These are phyloP conservation scores for Globisporangium acanthophoron DNA, from an alignment of 352 stramenopile genomes.

Conservation along the genomic window DNA sequence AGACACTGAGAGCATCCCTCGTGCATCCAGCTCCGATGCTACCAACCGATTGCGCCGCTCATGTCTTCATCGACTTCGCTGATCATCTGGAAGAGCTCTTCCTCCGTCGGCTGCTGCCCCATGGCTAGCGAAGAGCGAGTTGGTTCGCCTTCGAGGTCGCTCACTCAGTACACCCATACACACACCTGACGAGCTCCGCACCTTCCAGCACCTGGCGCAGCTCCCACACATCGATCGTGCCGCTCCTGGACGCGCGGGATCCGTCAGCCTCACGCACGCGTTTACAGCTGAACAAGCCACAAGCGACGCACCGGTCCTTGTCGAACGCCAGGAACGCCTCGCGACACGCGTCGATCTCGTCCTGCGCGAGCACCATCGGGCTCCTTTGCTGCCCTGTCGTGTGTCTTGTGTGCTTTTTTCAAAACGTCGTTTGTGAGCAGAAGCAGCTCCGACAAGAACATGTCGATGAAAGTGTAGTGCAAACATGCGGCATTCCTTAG, in stretches of 20 bases:
- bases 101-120: slow-evolving; percentile 96
- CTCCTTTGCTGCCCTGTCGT: not conserved
- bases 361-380: slow-evolving; percentile 87
- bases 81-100: slow-evolving; percentile 98
- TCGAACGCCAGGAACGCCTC: slow-evolving; percentile 97
- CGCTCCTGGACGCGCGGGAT: slow-evolving; percentile 36
- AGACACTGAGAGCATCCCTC: not conserved
- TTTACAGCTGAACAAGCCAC: too few species aligned
- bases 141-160: not conserved
- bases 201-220: slow-evolving; percentile 91
- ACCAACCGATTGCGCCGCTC: slow-evolving; percentile 89
- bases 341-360: slow-evolving; percentile 95
- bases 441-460: too few species aligned
- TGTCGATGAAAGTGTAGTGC: too few species aligned
- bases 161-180: not conserved
- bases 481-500: too few species aligned
- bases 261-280: not conserved
- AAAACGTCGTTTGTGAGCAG: too few species aligned
- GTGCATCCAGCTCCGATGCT: not conserved
- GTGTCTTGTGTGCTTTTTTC: too few species aligned
- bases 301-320: slow-evolving; percentile 80
- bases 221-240: slow-evolving; percentile 96
- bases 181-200: slow-evolving; percentile 7
- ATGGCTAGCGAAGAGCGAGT: slow-evolving; percentile 59
- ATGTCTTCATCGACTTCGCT: slow-evolving; percentile 89